Percentiles rank a stretch among this genome's conserved stretches.
Conservation (phyloP, 108 stramenopile genomes). For the Craspedostauros australis region DNA sequence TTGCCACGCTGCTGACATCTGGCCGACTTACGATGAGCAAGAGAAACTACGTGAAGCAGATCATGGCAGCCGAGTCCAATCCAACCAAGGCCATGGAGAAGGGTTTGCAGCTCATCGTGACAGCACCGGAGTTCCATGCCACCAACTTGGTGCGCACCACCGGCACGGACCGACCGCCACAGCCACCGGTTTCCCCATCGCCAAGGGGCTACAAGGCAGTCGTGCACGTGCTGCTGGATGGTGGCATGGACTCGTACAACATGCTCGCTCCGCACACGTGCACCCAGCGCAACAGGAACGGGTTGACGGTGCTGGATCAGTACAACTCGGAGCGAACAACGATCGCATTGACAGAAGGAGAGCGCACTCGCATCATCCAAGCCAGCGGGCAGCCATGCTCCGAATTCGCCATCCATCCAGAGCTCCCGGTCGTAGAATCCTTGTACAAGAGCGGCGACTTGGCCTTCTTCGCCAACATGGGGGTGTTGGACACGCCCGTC, state of each 20-base stretch:
- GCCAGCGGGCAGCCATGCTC: conserved; percentile 15
- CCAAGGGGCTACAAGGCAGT: conserved; percentile 49
- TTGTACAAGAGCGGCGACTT: conserved; percentile 36
- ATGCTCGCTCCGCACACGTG: conserved; percentile 16
- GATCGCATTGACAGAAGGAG: neutral
- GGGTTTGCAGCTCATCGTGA: conserved; percentile 18
- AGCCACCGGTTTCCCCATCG: conserved; percentile 5
- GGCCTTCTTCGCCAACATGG: conserved; percentile 41
- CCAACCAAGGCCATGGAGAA: conserved; percentile 1
- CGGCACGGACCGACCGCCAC: neutral
- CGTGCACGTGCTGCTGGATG: conserved; percentile 45
- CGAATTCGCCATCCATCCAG: conserved; percentile 35
- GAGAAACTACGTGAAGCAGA: conserved; percentile 21
- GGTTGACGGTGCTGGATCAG: conserved; percentile 3
- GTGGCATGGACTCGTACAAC: conserved; percentile 36
- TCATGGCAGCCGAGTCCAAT: conserved; percentile 20
- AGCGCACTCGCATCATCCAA: neutral
- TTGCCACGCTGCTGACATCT: conserved; percentile 40
- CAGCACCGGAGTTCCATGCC: conserved; percentile 60
- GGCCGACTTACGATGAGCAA: conserved; percentile 38
- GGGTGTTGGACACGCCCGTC: conserved; percentile 21
- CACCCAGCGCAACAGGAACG: neutral
- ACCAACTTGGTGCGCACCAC: conserved; percentile 14
- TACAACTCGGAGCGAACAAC: neutral
- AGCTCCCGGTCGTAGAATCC: conserved; percentile 9